Conservation (phyloP, 192 early-diverging fungal species). For the Coemansia sp. region DNA sequence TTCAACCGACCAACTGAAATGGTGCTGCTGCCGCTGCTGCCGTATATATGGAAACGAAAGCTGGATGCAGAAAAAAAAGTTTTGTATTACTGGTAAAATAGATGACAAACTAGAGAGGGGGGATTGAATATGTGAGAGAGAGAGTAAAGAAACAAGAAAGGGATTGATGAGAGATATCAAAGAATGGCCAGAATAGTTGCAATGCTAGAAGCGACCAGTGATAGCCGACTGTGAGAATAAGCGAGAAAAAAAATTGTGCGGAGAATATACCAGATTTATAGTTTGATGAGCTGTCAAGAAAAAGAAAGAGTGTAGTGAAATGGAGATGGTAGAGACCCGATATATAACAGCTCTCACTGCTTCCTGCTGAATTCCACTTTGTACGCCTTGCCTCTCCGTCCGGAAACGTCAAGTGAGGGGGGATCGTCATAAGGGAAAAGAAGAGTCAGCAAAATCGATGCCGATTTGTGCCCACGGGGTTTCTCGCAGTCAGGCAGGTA, state of each 20-base stretch:
- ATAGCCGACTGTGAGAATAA: conserved; percentile 13
- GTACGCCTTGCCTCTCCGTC: conserved; percentile 1
- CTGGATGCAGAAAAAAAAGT: conserved; percentile 10
- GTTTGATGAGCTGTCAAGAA: neutral
- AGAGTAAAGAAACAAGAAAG: conserved; percentile 3
- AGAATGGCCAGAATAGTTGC: neutral
- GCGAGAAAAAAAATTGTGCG: conserved; percentile 4
- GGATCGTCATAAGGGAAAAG: neutral
- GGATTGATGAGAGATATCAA: conserved; percentile 4
- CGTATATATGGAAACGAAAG: conserved; percentile 14
- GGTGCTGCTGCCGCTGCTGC: conserved; percentile 1
- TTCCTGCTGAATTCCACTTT: conserved; percentile 21
- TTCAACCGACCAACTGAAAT: conserved; percentile 3
- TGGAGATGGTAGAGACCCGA: neutral
- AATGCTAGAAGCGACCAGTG: conserved; percentile 5
- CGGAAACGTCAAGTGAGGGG: neutral
- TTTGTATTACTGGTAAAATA: conserved; percentile 6
- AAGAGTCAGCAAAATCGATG: neutral
- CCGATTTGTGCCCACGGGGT: too few relatives aligned
- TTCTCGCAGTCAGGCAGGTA: too few relatives aligned
- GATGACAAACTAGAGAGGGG: conserved; percentile 9
- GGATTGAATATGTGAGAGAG: neutral
- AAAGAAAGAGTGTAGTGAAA: conserved; percentile 9
- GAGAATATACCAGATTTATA: conserved; percentile 2
- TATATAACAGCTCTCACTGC: too few relatives aligned